Conservation (phyloP, 83 land plant genomes). For the Picea mariana region DNA sequence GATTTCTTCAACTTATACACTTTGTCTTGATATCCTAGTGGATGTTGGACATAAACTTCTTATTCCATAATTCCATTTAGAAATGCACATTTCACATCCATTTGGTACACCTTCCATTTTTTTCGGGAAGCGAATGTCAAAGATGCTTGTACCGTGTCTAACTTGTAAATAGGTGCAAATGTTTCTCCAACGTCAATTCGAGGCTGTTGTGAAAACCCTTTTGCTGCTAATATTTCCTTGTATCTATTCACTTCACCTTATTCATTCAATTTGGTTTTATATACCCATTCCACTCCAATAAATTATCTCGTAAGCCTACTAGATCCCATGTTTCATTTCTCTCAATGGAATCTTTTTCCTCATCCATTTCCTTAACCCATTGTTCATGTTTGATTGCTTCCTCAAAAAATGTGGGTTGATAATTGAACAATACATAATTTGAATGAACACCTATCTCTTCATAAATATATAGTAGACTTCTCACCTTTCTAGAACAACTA, state of each 20-base stretch:
- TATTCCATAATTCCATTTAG: too few relatives aligned
- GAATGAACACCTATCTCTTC: too few relatives aligned
- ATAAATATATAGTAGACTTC: too few relatives aligned
- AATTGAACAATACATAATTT: too few relatives aligned
- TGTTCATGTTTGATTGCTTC: too few relatives aligned
- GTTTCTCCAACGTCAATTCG: not conserved
- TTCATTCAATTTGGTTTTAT: not conserved
- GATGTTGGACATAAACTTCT: not conserved
- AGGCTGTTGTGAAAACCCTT: not conserved
- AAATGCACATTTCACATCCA: not conserved
- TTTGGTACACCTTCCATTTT: not conserved
- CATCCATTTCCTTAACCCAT: too few relatives aligned
- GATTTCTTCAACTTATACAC: not conserved
- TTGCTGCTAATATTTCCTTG: not conserved
- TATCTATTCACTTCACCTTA: not conserved
- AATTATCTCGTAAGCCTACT: not conserved
- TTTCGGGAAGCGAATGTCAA: not conserved
- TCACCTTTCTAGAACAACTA: too few relatives aligned
- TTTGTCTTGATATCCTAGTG: not conserved
- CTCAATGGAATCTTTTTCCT: too few relatives aligned
- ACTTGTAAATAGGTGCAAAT: not conserved
- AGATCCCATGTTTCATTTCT: too few relatives aligned
- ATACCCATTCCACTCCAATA: not conserved
- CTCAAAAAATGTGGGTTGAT: too few relatives aligned
- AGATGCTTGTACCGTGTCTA: not conserved